A percentile compares a stretch with the other conserved stretches of the same genome.
These are phyloP conservation scores for Chalaropsis thielavioides DNA, from an alignment of 2,329 filamentous ascomycete species.

Conservation along the genomic window DNA sequence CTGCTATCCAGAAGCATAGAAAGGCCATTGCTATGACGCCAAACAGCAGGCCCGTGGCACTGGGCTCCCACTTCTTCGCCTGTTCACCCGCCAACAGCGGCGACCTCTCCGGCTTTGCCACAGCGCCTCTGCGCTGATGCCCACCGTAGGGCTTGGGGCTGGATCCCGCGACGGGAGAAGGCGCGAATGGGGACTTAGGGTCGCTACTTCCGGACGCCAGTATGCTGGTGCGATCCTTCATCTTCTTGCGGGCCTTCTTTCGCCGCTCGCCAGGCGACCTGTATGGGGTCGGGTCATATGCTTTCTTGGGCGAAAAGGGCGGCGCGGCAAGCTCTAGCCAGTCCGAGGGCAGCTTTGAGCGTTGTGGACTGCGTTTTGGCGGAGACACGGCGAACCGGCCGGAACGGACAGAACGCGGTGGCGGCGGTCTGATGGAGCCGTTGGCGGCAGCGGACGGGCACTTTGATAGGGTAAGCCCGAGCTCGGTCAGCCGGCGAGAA, in stretches of 20 bases:
- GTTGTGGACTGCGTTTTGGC: neutral
- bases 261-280: slow-evolving; percentile 1
- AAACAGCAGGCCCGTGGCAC: neutral
- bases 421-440: neutral
- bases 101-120: neutral
- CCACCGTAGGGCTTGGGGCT: neutral
- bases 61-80: neutral
- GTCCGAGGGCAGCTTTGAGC: neutral
- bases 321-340: neutral
- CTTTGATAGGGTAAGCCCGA: neutral
- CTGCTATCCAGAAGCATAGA: slow-evolving; percentile 7
- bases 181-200: neutral
- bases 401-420: neutral
- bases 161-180: neutral
- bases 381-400: neutral
- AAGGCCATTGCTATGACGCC: neutral
- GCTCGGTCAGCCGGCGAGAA: neutral
- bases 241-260: slow-evolving; percentile 9
- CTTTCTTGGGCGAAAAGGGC: slow-evolving; percentile 10
- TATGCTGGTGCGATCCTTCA: neutral
- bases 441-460: neutral
- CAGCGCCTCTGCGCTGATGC: neutral
- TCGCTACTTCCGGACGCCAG: neutral
- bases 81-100: neutral
- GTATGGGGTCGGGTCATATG: slow-evolving; percentile 10